Evolutionary conservation across 2,329 filamentous ascomycete genomes (phyloP), one percentile per base, ranked within the genome.

Genomic region (Stagonosporopsis vannaccii): DNA sequence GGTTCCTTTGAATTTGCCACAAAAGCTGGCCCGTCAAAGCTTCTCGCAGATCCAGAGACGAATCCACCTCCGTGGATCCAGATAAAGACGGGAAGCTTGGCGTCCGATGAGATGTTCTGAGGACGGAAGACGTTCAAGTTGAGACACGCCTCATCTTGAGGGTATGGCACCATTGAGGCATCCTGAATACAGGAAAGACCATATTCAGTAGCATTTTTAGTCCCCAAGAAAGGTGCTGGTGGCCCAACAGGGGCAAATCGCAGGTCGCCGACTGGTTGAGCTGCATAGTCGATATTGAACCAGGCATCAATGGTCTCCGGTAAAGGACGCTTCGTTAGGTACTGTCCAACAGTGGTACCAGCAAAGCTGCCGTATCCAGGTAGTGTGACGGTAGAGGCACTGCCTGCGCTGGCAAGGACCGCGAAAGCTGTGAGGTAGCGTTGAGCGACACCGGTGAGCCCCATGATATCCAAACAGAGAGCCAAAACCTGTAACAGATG

Each of bases 271-370:
- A 73, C 41, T 9, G 68, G 68, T 40, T 70, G 71, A 0, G 78
- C 75, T 0, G 79, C 72, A 39, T 80, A 81, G 61, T 80, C 78
- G 25, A 81, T 79, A 1, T 79, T 79, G 2, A 81, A 70, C 80
- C 79, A 81, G 3, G 80, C 79, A 39, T 81, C 77, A 2, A 81
- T 76, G 0, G 71, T 37, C 3, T 59, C 61, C 5, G 73, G 67
- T 0, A 79, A 67, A 8, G 67, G 51, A 17, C 71, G 66, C 43
- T 75, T 74, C 26, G 69, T 78, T 32, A 78, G 48, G 1, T 74
- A 78, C 25, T 68, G 60, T 25, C 71, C 72, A 45, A 79, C 56
- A 6, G 67, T 64, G 1, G 69, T 78, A 15, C 77, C 77, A 22
- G 63, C 49, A 55, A 79, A 79, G 11, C 58, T 69, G 19, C 77